Evolutionary conservation across 2,329 filamentous ascomycete genomes (phyloP).

Genomic region (Fusarium sp.): DNA sequence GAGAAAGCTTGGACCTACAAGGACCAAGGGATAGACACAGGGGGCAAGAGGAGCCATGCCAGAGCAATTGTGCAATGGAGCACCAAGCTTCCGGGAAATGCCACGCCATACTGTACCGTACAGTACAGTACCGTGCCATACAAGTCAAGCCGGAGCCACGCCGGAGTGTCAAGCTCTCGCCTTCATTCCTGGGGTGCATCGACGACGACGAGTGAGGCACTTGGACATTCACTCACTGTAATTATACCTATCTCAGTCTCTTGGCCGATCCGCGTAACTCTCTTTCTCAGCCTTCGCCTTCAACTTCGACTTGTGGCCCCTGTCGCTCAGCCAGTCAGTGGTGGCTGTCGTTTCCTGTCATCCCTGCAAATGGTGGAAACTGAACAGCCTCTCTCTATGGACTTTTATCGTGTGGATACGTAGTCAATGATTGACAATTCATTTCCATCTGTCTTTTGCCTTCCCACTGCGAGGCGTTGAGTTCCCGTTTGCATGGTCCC

Average conservation of each 20-base stretch:
- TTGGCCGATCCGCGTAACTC: slow-evolving; percentile 28
- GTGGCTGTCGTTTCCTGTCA: slow-evolving; percentile 32
- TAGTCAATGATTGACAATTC: slow-evolving; percentile 12
- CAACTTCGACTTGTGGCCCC: slow-evolving; percentile 20
- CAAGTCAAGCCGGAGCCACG: slow-evolving; percentile 28
- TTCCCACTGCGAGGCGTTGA: slow-evolving; percentile 6
- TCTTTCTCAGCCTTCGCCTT: slow-evolving; percentile 22
- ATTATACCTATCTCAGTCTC: slow-evolving; percentile 1
- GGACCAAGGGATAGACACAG: slow-evolving; percentile 37
- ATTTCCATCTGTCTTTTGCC: slow-evolving; percentile 13
- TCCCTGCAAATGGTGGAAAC: slow-evolving; percentile 34
- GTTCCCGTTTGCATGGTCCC: slow-evolving; percentile 7
- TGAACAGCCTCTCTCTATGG: slow-evolving; percentile 22
- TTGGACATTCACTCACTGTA: slow-evolving; percentile 18
- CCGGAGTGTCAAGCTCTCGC: slow-evolving; percentile 28
- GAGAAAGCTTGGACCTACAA: slow-evolving; percentile 38
- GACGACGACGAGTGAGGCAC: slow-evolving; percentile 25
- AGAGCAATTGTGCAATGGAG: slow-evolving; percentile 13
- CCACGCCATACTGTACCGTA: slow-evolving; percentile 22
- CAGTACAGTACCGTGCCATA: slow-evolving; percentile 1
- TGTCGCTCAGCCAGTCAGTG: slow-evolving; percentile 23
- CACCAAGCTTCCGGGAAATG: slow-evolving; percentile 30
- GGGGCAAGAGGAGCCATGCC: background rate
- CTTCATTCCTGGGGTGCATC: slow-evolving; percentile 40
- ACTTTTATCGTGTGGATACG: slow-evolving; percentile 1